Percentiles rank a stretch among this genome's conserved stretches.
Conservation (phyloP, 108 stramenopile genomes). For the Cylindrotheca fusiformis region DNA sequence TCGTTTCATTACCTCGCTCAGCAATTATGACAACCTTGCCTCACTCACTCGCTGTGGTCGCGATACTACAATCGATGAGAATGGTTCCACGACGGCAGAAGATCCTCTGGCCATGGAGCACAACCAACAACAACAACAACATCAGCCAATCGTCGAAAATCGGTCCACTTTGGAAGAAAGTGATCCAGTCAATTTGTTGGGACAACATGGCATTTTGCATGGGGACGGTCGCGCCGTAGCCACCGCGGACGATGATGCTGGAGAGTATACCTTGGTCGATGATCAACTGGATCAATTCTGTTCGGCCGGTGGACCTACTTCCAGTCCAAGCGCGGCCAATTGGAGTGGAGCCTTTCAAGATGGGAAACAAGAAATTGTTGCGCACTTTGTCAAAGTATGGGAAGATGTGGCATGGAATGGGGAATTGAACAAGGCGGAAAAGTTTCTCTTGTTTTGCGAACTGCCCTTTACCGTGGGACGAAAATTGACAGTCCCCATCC, state of each 20-base stretch:
- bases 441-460: constrained; percentile 64
- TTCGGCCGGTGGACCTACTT: constrained; percentile 42
- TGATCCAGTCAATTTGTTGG: constrained; percentile 70
- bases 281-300: constrained; percentile 64
- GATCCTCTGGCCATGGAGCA: neutral
- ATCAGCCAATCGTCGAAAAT: neutral
- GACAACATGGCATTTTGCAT: constrained; percentile 59
- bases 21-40: constrained; percentile 76
- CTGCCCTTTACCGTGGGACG: constrained; percentile 75
- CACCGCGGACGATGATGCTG: constrained; percentile 12
- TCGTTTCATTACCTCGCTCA: constrained; percentile 58
- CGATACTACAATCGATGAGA: constrained; percentile 5
- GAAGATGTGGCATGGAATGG: constrained; percentile 64
- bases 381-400: constrained; percentile 48
- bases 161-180: constrained; percentile 11
- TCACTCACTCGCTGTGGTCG: neutral
- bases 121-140: constrained; percentile 11
- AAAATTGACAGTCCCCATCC: constrained; percentile 73
- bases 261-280: constrained; percentile 34
- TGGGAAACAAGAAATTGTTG: constrained; percentile 51
- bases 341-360: constrained; percentile 64
- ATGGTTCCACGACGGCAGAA: neutral
- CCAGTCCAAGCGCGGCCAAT: constrained; percentile 41
- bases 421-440: constrained; percentile 50
- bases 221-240: constrained; percentile 18